phyloP scores from a whole-genome alignment of 345 rosid genomes.

The Melaleuca alternifolia region DNA sequence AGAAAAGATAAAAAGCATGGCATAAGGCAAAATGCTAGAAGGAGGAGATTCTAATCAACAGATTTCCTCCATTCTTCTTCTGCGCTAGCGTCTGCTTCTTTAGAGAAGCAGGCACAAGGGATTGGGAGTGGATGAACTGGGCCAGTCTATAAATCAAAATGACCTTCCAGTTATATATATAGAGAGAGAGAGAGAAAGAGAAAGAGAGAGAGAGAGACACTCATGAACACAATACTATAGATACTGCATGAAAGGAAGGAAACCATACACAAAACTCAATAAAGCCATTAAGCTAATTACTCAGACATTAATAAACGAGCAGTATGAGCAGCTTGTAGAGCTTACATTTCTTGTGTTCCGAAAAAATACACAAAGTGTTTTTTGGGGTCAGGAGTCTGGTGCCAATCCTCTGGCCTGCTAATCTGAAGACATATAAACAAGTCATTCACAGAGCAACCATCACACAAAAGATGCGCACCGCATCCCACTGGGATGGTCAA shows the following conservation, averaged over 20 bases:
- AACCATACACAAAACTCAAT: neutral
- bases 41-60: neutral
- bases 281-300: neutral
- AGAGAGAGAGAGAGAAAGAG: neutral
- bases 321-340: neutral
- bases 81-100: neutral
- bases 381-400: conserved; percentile 58
- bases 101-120: neutral
- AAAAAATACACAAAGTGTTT: conserved; percentile 77
- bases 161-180: neutral
- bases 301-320: neutral
- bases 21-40: neutral
- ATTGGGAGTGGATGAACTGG: neutral
- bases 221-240: neutral
- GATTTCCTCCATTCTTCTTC: neutral
- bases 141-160: neutral
- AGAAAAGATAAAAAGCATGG: neutral
- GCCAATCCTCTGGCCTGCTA: conserved; percentile 78
- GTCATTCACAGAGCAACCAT: conserved; percentile 11
- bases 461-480: neutral
- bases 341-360: conserved; percentile 94
- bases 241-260: neutral
- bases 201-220: neutral
- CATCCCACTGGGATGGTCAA: neutral
- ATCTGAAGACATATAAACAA: conserved; percentile 40